These are phyloP conservation scores for Arabidopsis lyrata DNA, from an alignment of 441 rosid genomes.

Conservation along the genomic window DNA sequence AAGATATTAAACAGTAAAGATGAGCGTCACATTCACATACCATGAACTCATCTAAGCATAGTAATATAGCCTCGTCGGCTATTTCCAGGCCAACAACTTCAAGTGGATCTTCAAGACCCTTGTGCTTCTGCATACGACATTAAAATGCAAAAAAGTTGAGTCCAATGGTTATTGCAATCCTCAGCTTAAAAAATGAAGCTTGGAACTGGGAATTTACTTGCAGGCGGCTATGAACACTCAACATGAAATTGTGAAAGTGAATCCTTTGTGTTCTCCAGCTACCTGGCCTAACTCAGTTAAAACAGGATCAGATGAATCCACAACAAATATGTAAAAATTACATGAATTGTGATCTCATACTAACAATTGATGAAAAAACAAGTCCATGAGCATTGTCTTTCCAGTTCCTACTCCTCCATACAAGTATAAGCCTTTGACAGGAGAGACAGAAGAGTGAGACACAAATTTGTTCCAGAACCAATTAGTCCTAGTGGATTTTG, in stretches of 20 bases:
- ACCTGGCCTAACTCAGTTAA: constrained; percentile 57
- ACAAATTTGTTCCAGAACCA: constrained; percentile 93
- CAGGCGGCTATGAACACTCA: constrained; percentile 90
- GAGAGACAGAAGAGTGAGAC: constrained; percentile 78
- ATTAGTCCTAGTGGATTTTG: constrained; percentile 80
- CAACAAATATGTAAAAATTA: neutral
- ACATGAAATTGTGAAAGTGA: constrained; percentile 96
- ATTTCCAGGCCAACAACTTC: constrained; percentile 97
- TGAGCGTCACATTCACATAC: constrained; percentile 51
- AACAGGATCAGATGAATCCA: constrained; percentile 30
- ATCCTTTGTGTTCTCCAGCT: constrained; percentile 95
- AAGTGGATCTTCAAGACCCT: constrained; percentile 94
- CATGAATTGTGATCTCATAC: constrained; percentile 29
- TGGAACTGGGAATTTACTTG: constrained; percentile 63
- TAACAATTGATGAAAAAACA: constrained; percentile 86
- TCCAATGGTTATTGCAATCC: constrained; percentile 8
- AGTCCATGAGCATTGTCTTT: constrained; percentile 98
- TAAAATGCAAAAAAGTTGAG: constrained; percentile 6
- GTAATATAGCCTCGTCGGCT: constrained; percentile 83
- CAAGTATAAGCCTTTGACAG: constrained; percentile 88
- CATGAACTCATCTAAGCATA: constrained; percentile 97
- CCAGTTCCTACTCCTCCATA: constrained; percentile 99
- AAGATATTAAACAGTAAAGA: neutral
- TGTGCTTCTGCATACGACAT: constrained; percentile 71
- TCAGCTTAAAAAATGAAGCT: constrained; percentile 11